These are phyloP conservation scores for Lichtheimia corymbifera DNA, from an alignment of 371 early-diverging fungal species.

Conservation along the genomic window DNA sequence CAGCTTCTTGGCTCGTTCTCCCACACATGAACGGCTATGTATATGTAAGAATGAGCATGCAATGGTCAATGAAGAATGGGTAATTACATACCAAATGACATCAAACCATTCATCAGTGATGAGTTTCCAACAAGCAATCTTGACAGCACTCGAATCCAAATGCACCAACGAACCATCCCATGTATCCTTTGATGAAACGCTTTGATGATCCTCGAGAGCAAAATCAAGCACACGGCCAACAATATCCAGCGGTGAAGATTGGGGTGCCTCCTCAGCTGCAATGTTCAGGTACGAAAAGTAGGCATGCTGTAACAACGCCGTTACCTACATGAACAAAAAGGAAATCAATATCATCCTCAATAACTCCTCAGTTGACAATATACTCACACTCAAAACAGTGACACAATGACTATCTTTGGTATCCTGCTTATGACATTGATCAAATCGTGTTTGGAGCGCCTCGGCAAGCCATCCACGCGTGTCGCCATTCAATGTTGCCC, in stretches of 20 bases:
- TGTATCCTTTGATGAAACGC: slow-evolving; percentile 4
- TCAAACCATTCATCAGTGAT: slow-evolving; percentile 62
- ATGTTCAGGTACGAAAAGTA: slow-evolving; percentile 23
- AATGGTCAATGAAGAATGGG: neutral
- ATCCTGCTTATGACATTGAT: neutral
- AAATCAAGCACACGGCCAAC: slow-evolving; percentile 27
- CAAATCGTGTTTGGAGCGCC: neutral
- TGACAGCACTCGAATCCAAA: slow-evolving; percentile 24
- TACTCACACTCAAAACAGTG: slow-evolving; percentile 16
- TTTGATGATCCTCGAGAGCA: slow-evolving; percentile 7
- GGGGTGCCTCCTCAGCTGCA: neutral
- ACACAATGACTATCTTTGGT: slow-evolving; percentile 7
- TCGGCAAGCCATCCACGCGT: slow-evolving; percentile 17
- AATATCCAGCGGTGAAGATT: slow-evolving; percentile 8
- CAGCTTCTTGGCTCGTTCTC: slow-evolving; percentile 18
- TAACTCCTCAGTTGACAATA: neutral
- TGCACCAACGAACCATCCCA: slow-evolving; percentile 52
- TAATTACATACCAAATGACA: slow-evolving; percentile 33
- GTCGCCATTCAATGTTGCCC: slow-evolving; percentile 17
- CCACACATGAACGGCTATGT: slow-evolving; percentile 26
- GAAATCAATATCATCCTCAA: neutral
- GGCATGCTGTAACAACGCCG: slow-evolving; percentile 36
- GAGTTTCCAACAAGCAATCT: slow-evolving; percentile 57
- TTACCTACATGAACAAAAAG: slow-evolving; percentile 20
- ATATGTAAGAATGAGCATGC: slow-evolving; percentile 5